Evolutionary conservation across 2,329 filamentous ascomycete genomes (phyloP).

Genomic region (Didymella segeticola): DNA sequence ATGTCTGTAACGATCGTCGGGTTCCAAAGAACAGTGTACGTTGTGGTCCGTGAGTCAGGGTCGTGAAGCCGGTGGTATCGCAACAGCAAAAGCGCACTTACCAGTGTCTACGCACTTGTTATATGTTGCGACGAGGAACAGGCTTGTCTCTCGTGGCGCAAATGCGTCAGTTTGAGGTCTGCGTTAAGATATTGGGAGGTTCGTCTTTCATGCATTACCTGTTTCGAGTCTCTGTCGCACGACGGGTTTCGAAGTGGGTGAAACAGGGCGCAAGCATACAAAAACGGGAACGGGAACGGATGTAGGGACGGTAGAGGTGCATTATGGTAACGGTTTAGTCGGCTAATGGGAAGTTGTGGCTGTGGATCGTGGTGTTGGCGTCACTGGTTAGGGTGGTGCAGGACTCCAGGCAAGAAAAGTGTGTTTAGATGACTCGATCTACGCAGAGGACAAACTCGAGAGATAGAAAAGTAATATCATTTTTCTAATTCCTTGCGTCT

Average conservation of each 20-base stretch:
- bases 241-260: slow-evolving; percentile 14
- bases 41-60: slow-evolving; percentile 1
- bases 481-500: neutral
- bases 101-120: slow-evolving; percentile 3
- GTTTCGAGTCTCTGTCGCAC: slow-evolving; percentile 19
- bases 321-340: neutral
- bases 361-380: neutral
- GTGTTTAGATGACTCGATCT: neutral
- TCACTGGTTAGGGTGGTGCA: too few relatives aligned
- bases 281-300: neutral
- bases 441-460: neutral
- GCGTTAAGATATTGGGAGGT: slow-evolving; percentile 5
- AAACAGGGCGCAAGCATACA: slow-evolving; percentile 7
- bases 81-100: slow-evolving; percentile 1
- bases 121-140: slow-evolving; percentile 10
- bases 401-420: neutral
- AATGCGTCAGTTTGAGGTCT: slow-evolving; percentile 6
- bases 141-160: neutral
- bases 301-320: neutral
- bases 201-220: slow-evolving; percentile 9
- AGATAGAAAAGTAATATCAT: neutral
- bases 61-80: slow-evolving; percentile 6
- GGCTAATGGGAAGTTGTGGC: neutral
- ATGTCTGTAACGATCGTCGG: slow-evolving; percentile 16
- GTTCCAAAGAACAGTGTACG: slow-evolving; percentile 13